Evolutionary conservation across 2,329 filamentous ascomycete species (phyloP).

Genomic region (Teratosphaeriaceae sp.): DNA sequence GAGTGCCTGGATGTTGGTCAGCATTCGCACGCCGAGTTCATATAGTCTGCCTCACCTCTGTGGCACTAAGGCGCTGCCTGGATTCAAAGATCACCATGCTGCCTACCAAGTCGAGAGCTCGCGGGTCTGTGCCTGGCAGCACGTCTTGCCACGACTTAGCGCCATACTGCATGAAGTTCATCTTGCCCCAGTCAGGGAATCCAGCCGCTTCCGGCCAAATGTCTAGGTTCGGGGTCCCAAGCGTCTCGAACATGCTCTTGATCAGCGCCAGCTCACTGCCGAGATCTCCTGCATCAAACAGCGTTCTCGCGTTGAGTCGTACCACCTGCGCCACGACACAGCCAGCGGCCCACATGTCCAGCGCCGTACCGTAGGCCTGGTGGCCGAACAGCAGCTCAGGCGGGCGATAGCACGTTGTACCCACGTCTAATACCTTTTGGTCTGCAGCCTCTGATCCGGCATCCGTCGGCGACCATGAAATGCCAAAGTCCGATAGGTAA

Average conservation of each 20-base stretch:
- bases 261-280: slow-evolving; percentile 90
- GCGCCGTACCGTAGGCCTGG: slow-evolving; percentile 58
- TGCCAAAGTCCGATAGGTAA: slow-evolving; percentile 85
- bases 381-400: slow-evolving; percentile 88
- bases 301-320: slow-evolving; percentile 47
- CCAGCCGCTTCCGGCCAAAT: slow-evolving; percentile 70
- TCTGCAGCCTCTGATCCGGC: slow-evolving; percentile 54
- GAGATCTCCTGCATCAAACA: slow-evolving; percentile 84
- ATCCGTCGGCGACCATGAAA: slow-evolving; percentile 66
- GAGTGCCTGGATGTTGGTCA: slow-evolving; percentile 10
- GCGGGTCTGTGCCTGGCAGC: slow-evolving; percentile 53
- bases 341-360: slow-evolving; percentile 89
- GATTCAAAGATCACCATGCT: slow-evolving; percentile 68
- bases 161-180: slow-evolving; percentile 71
- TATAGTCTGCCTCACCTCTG: slow-evolving; percentile 40
- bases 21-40: not conserved
- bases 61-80: slow-evolving; percentile 58
- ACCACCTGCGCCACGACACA: slow-evolving; percentile 74
- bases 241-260: slow-evolving; percentile 81
- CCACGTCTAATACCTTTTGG: slow-evolving; percentile 83
- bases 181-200: slow-evolving; percentile 83
- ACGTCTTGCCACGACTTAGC: slow-evolving; percentile 62
- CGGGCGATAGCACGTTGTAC: slow-evolving; percentile 83
- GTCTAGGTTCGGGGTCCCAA: slow-evolving; percentile 76
- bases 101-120: slow-evolving; percentile 59